Evolutionary conservation across 2,329 filamentous ascomycete genomes (phyloP), one percentile per base, ranked within the genome.

Genomic region (Cladophialophora exuberans): DNA sequence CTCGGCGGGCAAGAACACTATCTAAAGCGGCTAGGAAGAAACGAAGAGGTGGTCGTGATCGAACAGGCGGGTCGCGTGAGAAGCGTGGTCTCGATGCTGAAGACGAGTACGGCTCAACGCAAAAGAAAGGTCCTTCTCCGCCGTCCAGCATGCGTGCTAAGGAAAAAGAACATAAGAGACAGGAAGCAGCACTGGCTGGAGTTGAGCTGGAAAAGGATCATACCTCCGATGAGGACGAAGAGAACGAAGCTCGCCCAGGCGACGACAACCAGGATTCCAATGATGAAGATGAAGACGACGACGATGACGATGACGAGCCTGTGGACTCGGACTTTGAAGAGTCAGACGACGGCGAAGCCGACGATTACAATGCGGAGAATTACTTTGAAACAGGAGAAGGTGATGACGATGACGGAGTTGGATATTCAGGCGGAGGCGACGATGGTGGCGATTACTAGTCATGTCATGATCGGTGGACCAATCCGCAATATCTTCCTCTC

Each of bases 301-400:
- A 72, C 6, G 75, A 76, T 1, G 73, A 74, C 0, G 73, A 80
- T 6, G 79, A 79, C 36, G 78, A 81, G 56, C 76, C 81, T 26
- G 74, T 79, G 5, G 82, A 84, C 49, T 79, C 83, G 54, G 80
- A 83, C 50, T 85, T 83, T 59, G 79, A 83, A 39, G 80, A 82
- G 20, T 82, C 84, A 39, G 83, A 83, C 10, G 80, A 83, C 52
- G 78, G 79, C 30, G 78, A 79, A 69, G 79, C 76, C 4, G 83
- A 81, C 3, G 83, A 85, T 65, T 85, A 86, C 63, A 82, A 85
- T 62, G 83, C 80, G 1, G 83, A 86, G 63, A 78, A 85, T 59
- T 86, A 86, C 72, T 84, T 84, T 63, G 80, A 83, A 59, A 81
- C 76, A 51, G 83, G 83, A 5, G 83, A 79, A 45, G 76, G 78